Base-by-base conservation (phyloP, 805 yeast genomes). In the Isabelozyma pseudorhagii region DNA sequence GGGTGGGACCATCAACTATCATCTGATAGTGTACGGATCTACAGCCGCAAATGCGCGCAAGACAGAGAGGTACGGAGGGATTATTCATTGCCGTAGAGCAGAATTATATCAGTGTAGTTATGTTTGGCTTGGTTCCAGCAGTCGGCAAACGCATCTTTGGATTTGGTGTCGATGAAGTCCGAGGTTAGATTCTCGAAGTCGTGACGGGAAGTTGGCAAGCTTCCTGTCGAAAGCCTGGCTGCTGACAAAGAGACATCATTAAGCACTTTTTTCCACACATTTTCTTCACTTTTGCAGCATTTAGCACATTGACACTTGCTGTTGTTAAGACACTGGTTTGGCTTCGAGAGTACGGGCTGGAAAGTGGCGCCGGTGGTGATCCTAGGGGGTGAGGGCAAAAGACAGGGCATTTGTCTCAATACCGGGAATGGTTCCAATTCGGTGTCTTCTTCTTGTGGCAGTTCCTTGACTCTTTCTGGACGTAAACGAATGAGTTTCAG, bases 231-330 rank as follows among this genome's bases (percentile, higher is more conserved):
- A 2, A 68, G 57, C 31, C 69, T 53, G 4, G 75, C 75, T 0
- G 75, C 74, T 10, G 68, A 56, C 46, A 68, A 56, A n/a, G 73
- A 65, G 27, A 64, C 61, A 21, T 66, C 72, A 52, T 67, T 69
- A 36, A 63, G 53, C 1, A 69, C 69, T 7, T 58, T 54, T 42
- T 64, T 61, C 75, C 74, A 69, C 8, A 59, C 58, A 50, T 40
- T 44, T 43, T 13, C 51, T 34, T 28, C 11, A 13, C 18, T 41
- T 17, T 41, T 21, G 15, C 21, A 38, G 40, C 40, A 38, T 38
- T 38, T 38, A 7, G 21, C 3, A 38, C 40, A 38, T 7, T 38
- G 17, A n/a, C 40, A 38, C 2, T 38, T 11, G 50, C 53, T 27
- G 34, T 13, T 34, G 15, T 38, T 45, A n/a, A 49, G 40, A 17